Evolutionary conservation across 805 yeast species (phyloP).

Genomic region (Wickerhamiella australiensis): DNA sequence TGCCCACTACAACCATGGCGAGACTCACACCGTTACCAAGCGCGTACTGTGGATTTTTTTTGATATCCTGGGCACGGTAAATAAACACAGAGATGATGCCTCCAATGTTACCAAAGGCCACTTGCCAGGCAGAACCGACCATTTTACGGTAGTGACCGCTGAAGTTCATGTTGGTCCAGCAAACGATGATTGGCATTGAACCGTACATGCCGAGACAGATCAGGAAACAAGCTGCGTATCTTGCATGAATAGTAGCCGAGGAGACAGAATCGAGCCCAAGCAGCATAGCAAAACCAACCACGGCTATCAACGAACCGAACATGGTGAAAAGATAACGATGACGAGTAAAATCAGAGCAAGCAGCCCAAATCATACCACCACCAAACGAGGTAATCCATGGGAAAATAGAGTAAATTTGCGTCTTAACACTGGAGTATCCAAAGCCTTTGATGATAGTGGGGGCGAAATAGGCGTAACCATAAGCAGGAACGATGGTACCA

Average conservation of each 20-base stretch:
- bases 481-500: conserved; percentile 55
- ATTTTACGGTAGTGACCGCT: conserved; percentile 52
- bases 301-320: conserved; percentile 28
- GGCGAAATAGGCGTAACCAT: conserved; percentile 65
- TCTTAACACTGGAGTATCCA: conserved; percentile 57
- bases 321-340: conserved; percentile 24
- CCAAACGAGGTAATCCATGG: conserved; percentile 78
- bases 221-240: conserved; percentile 56
- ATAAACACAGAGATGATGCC: conserved; percentile 54
- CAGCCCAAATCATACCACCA: conserved; percentile 47
- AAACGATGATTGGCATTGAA: conserved; percentile 54
- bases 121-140: conserved; percentile 47
- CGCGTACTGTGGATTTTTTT: conserved; percentile 47
- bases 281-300: conserved; percentile 44
- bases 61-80: conserved; percentile 31
- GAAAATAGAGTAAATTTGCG: conserved; percentile 72
- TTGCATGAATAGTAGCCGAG: conserved; percentile 29
- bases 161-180: conserved; percentile 55
- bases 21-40: conserved; percentile 44
- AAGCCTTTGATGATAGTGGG: conserved; percentile 50
- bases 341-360: conserved; percentile 44
- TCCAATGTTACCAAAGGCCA: conserved; percentile 65
- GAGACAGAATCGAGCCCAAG: conserved; percentile 35
- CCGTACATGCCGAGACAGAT: conserved; percentile 47
- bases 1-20: conserved; percentile 36